These are phyloP conservation scores for Sugiyamaella marilandica DNA, from an alignment of 805 yeast genomes.

Conservation along the genomic window DNA sequence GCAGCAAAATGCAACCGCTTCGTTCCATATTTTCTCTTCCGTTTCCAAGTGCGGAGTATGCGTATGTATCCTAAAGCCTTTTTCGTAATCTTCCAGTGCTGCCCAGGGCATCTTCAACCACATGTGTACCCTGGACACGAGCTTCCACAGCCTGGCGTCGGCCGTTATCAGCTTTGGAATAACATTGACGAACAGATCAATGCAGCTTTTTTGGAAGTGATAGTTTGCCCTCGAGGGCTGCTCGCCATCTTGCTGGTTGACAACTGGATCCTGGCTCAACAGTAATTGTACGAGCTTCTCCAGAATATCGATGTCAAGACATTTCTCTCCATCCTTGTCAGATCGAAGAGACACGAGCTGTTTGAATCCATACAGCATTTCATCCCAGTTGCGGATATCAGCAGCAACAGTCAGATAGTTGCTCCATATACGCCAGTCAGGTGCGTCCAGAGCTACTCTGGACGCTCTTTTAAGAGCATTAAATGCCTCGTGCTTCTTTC, in stretches of 20 bases:
- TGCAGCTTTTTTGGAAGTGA: slow-evolving; percentile 63
- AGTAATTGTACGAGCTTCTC: slow-evolving; percentile 68
- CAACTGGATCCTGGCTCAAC: slow-evolving; percentile 46
- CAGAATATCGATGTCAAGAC: slow-evolving; percentile 69
- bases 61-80: slow-evolving; percentile 71
- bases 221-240: slow-evolving; percentile 25
- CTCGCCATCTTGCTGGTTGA: slow-evolving; percentile 8
- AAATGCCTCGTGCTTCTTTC: slow-evolving; percentile 71
- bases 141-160: slow-evolving; percentile 68
- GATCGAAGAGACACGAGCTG: slow-evolving; percentile 55
- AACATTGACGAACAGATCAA: slow-evolving; percentile 63
- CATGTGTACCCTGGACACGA: slow-evolving; percentile 76
- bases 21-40: slow-evolving; percentile 63
- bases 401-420: slow-evolving; percentile 80
- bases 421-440: slow-evolving; percentile 88
- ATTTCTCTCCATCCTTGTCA: slow-evolving; percentile 53
- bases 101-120: slow-evolving; percentile 90
- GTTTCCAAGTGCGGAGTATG: slow-evolving; percentile 60
- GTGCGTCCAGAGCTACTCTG: slow-evolving; percentile 56
- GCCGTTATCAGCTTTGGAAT: slow-evolving; percentile 67
- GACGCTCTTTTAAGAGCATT: slow-evolving; percentile 80
- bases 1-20: slow-evolving; percentile 70
- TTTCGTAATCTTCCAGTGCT: slow-evolving; percentile 78
- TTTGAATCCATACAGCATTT: slow-evolving; percentile 71
- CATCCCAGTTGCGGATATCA: slow-evolving; percentile 81